Evolutionary conservation across 208 protist genomes (phyloP).

Genomic region (Dictyostelium gargantuum): DNA sequence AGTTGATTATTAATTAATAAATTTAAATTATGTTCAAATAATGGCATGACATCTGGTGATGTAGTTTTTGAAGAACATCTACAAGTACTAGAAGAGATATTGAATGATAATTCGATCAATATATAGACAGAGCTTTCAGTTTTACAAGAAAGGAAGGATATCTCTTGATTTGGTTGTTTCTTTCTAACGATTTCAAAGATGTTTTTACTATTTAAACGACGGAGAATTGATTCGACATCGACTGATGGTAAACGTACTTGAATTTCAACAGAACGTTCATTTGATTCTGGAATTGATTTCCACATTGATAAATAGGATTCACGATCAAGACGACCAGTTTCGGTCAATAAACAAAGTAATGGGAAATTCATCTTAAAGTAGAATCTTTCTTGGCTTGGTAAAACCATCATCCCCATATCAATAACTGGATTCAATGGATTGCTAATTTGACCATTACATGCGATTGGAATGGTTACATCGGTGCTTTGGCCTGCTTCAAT

Average conservation of each 20-base stretch:
- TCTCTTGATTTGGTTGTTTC: constrained; percentile 34
- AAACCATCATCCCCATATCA: constrained; percentile 60
- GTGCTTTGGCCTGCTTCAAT: constrained; percentile 1
- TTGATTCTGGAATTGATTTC: constrained; percentile 38
- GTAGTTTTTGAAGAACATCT: constrained; percentile 24
- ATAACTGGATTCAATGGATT: background rate
- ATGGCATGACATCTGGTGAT: background rate
- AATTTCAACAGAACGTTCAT: constrained; percentile 25
- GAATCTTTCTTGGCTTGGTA: constrained; percentile 52
- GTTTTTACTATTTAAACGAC: background rate
- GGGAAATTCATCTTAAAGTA: constrained; percentile 63
- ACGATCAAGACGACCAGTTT: constrained; percentile 22
- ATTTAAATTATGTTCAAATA: constrained; percentile 53
- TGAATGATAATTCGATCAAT: constrained; percentile 5
- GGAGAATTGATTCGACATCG: background rate
- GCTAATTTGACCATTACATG: background rate
- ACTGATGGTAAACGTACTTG: background rate
- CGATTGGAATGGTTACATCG: constrained; percentile 50
- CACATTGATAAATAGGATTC: constrained; percentile 50
- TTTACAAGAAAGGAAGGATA: constrained; percentile 55
- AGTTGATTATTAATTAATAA: constrained; percentile 42
- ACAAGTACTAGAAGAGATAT: background rate
- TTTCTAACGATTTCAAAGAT: constrained; percentile 62
- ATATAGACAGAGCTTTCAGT: constrained; percentile 54
- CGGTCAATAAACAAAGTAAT: constrained; percentile 30